These are phyloP conservation scores for Tulasnella sp. DNA, from an alignment of 768 basidiomycete species.

Conservation along the genomic window DNA sequence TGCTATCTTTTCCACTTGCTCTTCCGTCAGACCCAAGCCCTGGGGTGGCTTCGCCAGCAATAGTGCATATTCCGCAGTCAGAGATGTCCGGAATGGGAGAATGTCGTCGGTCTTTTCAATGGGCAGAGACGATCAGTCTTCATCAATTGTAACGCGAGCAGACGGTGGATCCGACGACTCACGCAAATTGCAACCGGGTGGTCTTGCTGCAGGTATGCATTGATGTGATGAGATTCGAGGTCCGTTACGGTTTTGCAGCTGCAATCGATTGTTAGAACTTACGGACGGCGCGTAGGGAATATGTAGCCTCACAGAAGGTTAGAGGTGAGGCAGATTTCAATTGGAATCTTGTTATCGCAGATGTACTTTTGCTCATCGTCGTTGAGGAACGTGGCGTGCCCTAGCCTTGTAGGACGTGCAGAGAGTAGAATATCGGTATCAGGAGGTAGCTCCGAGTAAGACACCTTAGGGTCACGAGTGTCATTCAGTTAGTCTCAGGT, in stretches of 20 bases:
- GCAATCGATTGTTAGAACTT: background rate
- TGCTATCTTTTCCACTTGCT: slow-evolving; percentile 54
- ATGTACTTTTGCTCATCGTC: slow-evolving; percentile 57
- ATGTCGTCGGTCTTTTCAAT: slow-evolving; percentile 71
- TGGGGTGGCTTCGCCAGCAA: slow-evolving; percentile 66
- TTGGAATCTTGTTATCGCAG: slow-evolving; percentile 50
- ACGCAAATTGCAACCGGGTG: slow-evolving; percentile 79
- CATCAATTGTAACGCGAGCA: slow-evolving; percentile 14
- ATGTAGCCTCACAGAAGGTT: slow-evolving; percentile 58
- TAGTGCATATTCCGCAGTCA: slow-evolving; percentile 74
- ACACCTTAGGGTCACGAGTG: background rate
- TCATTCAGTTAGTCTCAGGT: background rate
- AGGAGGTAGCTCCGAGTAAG: slow-evolving; percentile 39
- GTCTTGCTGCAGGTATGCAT: slow-evolving; percentile 54
- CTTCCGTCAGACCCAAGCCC: slow-evolving; percentile 63
- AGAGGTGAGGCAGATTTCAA: slow-evolving; percentile 79
- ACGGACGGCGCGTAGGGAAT: background rate
- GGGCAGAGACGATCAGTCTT: background rate
- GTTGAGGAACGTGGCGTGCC: slow-evolving; percentile 77
- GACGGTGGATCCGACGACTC: slow-evolving; percentile 34
- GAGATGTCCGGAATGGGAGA: slow-evolving; percentile 69
- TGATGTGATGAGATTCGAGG: slow-evolving; percentile 69
- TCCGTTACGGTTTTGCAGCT: slow-evolving; percentile 66
- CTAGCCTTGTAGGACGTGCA: slow-evolving; percentile 61
- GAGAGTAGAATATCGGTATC: slow-evolving; percentile 63